Evolutionary conservation across 192 early-diverging fungal genomes (phyloP).

Genomic region (Mortierella claussenii): DNA sequence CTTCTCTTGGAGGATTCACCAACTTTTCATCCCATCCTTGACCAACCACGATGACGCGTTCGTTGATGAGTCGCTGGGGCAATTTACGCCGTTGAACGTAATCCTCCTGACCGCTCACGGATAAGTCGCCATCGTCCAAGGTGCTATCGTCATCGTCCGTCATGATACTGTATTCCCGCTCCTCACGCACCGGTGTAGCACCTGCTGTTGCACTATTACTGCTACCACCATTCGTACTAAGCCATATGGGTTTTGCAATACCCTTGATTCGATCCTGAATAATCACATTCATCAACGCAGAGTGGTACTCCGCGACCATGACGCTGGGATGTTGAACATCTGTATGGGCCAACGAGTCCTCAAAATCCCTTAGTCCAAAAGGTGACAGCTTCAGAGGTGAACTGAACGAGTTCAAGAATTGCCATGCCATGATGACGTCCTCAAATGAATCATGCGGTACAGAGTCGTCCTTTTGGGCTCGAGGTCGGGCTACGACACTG

Average conservation of each 20-base stretch:
- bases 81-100: constrained; percentile 22
- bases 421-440: constrained; percentile 68
- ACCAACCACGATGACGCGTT: constrained; percentile 52
- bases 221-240: background rate
- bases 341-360: constrained; percentile 66
- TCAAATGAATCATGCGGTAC: constrained; percentile 60
- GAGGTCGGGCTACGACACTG: constrained; percentile 51
- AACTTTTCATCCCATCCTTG: constrained; percentile 57
- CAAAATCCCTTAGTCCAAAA: constrained; percentile 84
- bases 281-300: constrained; percentile 60
- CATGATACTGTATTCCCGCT: constrained; percentile 40
- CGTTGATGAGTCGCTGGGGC: constrained; percentile 44
- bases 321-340: constrained; percentile 38
- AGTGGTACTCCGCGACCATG: constrained; percentile 61
- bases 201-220: background rate
- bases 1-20: constrained; percentile 42
- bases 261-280: constrained; percentile 56
- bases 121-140: constrained; percentile 33
- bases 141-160: constrained; percentile 36
- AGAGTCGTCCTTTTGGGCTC: constrained; percentile 54
- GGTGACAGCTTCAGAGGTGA: constrained; percentile 73
- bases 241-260: constrained; percentile 36
- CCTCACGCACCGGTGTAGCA: constrained; percentile 7
- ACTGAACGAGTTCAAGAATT: constrained; percentile 72
- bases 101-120: constrained; percentile 17